Percentiles rank a stretch among this genome's conserved stretches.
These are phyloP conservation scores for Elsinoe australis DNA, from an alignment of 2,329 filamentous ascomycete species.

Conservation along the genomic window DNA sequence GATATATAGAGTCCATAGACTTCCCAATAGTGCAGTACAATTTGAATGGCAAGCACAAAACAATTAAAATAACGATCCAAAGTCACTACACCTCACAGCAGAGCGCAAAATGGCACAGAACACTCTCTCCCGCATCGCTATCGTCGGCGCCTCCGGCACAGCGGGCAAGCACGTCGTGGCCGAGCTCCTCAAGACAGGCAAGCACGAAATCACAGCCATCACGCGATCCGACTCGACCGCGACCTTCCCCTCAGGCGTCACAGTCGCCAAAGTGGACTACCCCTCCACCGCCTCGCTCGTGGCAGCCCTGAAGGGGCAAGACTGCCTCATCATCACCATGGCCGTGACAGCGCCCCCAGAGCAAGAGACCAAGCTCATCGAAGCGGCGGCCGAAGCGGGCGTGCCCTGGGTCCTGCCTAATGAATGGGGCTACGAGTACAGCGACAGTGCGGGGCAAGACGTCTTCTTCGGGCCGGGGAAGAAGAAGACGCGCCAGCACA, in stretches of 20 bases:
- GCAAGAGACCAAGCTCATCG: slow-evolving; percentile 25
- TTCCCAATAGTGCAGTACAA: too few relatives aligned
- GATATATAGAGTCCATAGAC: too few relatives aligned
- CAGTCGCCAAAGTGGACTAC: slow-evolving; percentile 25
- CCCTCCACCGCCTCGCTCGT: slow-evolving; percentile 23
- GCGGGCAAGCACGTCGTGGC: slow-evolving; percentile 29
- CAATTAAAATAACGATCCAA: too few relatives aligned
- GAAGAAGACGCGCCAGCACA: slow-evolving; percentile 20
- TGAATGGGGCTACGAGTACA: slow-evolving; percentile 25
- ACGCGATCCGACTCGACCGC: slow-evolving; percentile 39
- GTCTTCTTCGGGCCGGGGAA: slow-evolving; percentile 21
- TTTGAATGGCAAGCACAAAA: too few relatives aligned
- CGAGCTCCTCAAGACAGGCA: slow-evolving; percentile 28
- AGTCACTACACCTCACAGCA: too few relatives aligned
- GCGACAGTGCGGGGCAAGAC: slow-evolving; percentile 21
- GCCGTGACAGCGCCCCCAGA: slow-evolving; percentile 24
- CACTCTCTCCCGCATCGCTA: slow-evolving; percentile 32
- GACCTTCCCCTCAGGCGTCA: slow-evolving; percentile 22
- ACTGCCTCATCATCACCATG: slow-evolving; percentile 31
- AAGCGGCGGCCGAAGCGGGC: slow-evolving; percentile 26
- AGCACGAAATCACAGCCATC: slow-evolving; percentile 34
- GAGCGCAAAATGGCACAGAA: slow-evolving; percentile 23
- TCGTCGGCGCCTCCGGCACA: slow-evolving; percentile 29
- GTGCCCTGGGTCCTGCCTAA: slow-evolving; percentile 30
- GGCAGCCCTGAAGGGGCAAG: slow-evolving; percentile 27